Percentiles rank a stretch among this genome's conserved stretches.
Conservation (phyloP, 225 moss, liverwort and hornwort genomes). For the Sphagnum tenellum region DNA sequence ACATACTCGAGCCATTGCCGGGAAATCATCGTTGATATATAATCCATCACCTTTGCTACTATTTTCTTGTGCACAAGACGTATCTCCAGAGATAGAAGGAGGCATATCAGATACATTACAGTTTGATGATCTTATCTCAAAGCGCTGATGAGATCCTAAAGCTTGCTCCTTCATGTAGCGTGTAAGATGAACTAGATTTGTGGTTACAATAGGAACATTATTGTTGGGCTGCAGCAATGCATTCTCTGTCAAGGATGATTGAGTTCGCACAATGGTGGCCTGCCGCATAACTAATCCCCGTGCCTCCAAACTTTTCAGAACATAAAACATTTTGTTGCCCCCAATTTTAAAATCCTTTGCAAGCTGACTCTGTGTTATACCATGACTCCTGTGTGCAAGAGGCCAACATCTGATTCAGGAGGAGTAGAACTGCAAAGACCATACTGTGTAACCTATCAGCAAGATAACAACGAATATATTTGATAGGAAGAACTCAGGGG, state of each 20-base stretch:
- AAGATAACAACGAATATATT: no score
- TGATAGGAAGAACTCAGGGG: no score
- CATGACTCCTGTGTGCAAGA: slow-evolving; percentile 47
- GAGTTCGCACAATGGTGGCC: slow-evolving; percentile 84
- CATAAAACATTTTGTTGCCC: slow-evolving; percentile 95
- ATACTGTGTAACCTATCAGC: no score
- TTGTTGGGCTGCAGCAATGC: slow-evolving; percentile 26
- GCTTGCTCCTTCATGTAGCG: slow-evolving; percentile 84
- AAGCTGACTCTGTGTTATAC: slow-evolving; percentile 94
- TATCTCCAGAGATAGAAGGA: slow-evolving; percentile 27
- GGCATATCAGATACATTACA: slow-evolving; percentile 35
- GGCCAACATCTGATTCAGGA: no score
- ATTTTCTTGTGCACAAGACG: slow-evolving; percentile 35
- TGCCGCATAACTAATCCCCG: slow-evolving; percentile 92
- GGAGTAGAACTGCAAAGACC: no score
- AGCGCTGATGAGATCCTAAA: slow-evolving; percentile 79
- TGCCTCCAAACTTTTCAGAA: slow-evolving; percentile 75
- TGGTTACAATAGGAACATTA: slow-evolving; percentile 80
- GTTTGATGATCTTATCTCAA: slow-evolving; percentile 86
- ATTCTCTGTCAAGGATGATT: slow-evolving; percentile 36
- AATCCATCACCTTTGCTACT: slow-evolving; percentile 41
- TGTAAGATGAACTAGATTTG: slow-evolving; percentile 89
- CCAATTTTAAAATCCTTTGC: slow-evolving; percentile 88
- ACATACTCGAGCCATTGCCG: slow-evolving; percentile 86
- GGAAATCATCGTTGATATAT: slow-evolving; percentile 87